Evolutionary conservation across 2,329 filamentous ascomycete species (phyloP), one percentile per base, ranked within the genome.

Genomic region (Aspergillus sp.): DNA sequence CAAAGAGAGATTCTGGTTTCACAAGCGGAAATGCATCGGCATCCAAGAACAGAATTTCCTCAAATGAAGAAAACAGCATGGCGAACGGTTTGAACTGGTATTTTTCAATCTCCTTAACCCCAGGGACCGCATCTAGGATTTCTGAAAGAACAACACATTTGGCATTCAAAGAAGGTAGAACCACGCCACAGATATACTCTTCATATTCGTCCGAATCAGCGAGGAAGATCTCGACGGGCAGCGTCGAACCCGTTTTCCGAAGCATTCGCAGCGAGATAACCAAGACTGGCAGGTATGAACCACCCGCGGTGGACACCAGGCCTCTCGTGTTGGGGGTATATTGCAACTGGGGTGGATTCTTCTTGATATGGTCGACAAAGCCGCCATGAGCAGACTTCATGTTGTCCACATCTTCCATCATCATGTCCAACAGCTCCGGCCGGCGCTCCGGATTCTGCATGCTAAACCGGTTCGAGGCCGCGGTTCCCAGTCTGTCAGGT

Each of bases 71-170:
- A 51, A 76, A 73, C 5, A 76, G 58, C 53, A 76, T 69, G 1
- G 72, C 68, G 30, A 76, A 67, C 1, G 65, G 59, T 50, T 77
- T 77, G 52, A 72, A 66, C 48, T 76, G 73, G 53, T 71, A 76
- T 32, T 67, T 64, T 11, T 60, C 54, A 39, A 75, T 65, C 9
- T 63, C 52, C 27, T 62, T 52, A 5, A 51, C 42, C 5, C 53
- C 51, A 1, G 59, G 54, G 0, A 61, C 54, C 2, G 54, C 53
- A 10, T 60, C 50, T 5, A 75, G 50, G 7, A 73, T 67, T n/a
- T 67, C 62, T 2, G 67, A 67, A 5, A 77, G 56, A 0, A 75
- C 52, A n/a, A 73, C 43, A 42, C 71, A 74, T 40, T 54, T 60
- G 7, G 70, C 70, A 39, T 71, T 68, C 19, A 73, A 46, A 0